phyloP scores from a whole-genome alignment of 495 filamentous ascomycete genomes.

The Aspergillus conjunctus region DNA sequence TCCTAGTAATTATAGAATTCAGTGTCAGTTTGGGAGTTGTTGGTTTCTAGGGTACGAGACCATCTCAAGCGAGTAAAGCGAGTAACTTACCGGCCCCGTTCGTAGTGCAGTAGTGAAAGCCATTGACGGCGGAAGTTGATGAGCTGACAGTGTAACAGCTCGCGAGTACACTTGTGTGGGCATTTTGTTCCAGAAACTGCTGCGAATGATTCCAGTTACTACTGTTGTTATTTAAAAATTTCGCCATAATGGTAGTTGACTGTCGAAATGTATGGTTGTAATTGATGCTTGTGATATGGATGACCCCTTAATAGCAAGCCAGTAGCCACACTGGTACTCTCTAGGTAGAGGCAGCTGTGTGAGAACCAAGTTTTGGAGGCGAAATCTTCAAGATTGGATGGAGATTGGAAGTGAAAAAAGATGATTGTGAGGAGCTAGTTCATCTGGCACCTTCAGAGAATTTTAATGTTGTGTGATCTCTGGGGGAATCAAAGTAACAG shows the following conservation, averaged over 20 bases:
- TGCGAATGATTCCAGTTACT: slow-evolving; percentile 72
- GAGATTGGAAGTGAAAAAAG: background rate
- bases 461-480: too few species aligned
- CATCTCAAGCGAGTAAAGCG: too few species aligned
- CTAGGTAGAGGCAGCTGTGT: background rate
- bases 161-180: slow-evolving; percentile 71
- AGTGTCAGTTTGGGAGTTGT: slow-evolving; percentile 1
- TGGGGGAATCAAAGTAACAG: too few species aligned
- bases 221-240: slow-evolving; percentile 65
- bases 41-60: too few species aligned
- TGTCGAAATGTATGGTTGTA: background rate
- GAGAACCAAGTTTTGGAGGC: background rate
- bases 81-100: slow-evolving; percentile 64
- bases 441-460: too few species aligned
- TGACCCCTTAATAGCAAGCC: background rate
- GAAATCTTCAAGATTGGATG: background rate
- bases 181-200: slow-evolving; percentile 47
- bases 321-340: background rate
- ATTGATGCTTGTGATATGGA: background rate
- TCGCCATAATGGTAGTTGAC: slow-evolving; percentile 45
- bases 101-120: slow-evolving; percentile 95
- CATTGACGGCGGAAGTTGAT: slow-evolving; percentile 61
- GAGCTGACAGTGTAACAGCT: slow-evolving; percentile 75
- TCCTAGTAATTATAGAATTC: slow-evolving; percentile 50
- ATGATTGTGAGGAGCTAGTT: too few species aligned